phyloP scores from a whole-genome alignment of 2,329 filamentous ascomycete species.

The Aspergillus sp. region DNA sequence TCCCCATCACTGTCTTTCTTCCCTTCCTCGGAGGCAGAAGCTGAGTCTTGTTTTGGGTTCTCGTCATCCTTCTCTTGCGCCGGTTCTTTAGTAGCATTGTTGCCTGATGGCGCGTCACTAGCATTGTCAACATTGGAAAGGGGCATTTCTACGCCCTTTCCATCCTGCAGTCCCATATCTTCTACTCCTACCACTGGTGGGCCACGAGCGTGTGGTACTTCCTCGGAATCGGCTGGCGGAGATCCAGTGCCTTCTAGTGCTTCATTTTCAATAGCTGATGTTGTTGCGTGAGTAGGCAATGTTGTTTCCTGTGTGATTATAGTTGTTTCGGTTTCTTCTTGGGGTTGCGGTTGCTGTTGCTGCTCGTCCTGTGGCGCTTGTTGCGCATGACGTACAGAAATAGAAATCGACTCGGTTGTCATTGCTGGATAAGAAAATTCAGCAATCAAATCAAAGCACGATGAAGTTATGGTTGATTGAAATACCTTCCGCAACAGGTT shows the following conservation, averaged over 20 bases:
- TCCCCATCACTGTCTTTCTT: neutral
- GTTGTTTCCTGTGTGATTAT: neutral
- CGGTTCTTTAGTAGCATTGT: conserved; percentile 2
- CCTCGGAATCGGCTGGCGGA: conserved; percentile 51
- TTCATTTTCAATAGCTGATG: conserved; percentile 13
- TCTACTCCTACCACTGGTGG: conserved; percentile 78
- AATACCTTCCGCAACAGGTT: conserved; percentile 15
- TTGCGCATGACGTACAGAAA: neutral
- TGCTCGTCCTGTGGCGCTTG: conserved; percentile 1
- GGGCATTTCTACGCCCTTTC: conserved; percentile 39
- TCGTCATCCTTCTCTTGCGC: conserved; percentile 2
- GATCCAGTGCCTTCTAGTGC: conserved; percentile 13
- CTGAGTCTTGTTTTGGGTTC: conserved; percentile 2
- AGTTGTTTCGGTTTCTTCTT: conserved; percentile 4
- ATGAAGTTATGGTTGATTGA: neutral
- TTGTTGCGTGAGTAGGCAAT: neutral
- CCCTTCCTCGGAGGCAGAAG: neutral
- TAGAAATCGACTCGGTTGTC: neutral
- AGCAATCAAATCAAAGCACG: neutral
- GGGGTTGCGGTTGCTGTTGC: conserved; percentile 3
- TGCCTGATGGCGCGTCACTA: conserved; percentile 2
- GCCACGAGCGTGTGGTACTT: conserved; percentile 69
- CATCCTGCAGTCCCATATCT: conserved; percentile 71
- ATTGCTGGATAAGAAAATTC: neutral
- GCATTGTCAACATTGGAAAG: conserved; percentile 19